phyloP scores from a whole-genome alignment of 2,329 filamentous ascomycete genomes.

The Neonectria ditissima region DNA sequence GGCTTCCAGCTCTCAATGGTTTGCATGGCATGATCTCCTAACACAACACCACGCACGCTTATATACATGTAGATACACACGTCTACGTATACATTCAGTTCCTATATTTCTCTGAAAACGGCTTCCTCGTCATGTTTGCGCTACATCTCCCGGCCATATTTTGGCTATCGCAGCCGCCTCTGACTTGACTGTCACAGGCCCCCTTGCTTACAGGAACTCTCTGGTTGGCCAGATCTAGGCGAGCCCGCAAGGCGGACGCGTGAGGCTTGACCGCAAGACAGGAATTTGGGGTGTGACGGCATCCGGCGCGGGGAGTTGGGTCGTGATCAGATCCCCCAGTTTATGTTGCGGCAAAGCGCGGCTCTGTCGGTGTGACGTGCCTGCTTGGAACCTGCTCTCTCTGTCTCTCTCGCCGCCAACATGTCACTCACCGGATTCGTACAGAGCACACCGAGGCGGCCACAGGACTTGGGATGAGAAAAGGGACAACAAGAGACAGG shows the following conservation, averaged over 20 bases:
- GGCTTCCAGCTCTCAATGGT: not conserved
- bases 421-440: no score
- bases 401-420: no score
- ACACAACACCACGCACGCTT: not conserved
- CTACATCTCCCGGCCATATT: not conserved
- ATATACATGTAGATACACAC: not conserved
- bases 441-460: no score
- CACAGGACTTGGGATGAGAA: no score
- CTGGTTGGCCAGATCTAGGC: slow-evolving; percentile 39
- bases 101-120: not conserved
- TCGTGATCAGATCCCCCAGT: not conserved
- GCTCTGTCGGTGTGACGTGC: slow-evolving; percentile 35
- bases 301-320: slow-evolving; percentile 18
- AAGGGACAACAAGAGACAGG: no score
- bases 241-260: slow-evolving; percentile 29
- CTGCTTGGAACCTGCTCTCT: not conserved
- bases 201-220: slow-evolving; percentile 3
- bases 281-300: slow-evolving; percentile 35
- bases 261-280: slow-evolving; percentile 18
- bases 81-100: not conserved
- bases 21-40: not conserved
- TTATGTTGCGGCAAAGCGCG: slow-evolving; percentile 28
- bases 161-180: not conserved
- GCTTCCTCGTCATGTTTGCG: not conserved
- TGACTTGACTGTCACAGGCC: not conserved